Evolutionary conservation across 2,329 filamentous ascomycete species (phyloP), one percentile per base, ranked within the genome.

Genomic region (Myriosclerotinia scirpicola): DNA sequence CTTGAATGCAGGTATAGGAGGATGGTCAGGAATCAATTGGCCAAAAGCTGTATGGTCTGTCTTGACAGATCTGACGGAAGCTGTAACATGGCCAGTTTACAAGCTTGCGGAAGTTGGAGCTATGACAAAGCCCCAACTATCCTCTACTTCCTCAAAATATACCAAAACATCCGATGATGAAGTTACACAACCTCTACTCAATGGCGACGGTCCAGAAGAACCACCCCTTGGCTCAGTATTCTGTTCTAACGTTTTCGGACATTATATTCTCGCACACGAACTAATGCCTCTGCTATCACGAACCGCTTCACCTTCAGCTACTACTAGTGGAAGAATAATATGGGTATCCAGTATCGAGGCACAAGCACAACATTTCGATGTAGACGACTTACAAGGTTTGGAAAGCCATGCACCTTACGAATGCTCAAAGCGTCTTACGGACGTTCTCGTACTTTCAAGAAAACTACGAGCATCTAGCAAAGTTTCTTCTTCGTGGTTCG

Each of bases 181-280:
- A 48, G 63, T 17, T 75, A 77, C 3, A 36, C 76, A 77, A 69
- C 68, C 69, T 11, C 62, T 74, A 36, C 64, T 71, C 5, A 50
- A 55, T 68, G 52, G 61, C 55, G 67, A 22, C 67, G 71, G 66
- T 42, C 26, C 64, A 14, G 72, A 79, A 20, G 85, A 87, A 67
- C 87, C 89, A 0, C 79, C 81, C 6, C 80, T 99, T 0, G 93
- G 92, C 3, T 84, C 92, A 71, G 87, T 97, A 22, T 99, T 98
- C 77, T 90, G 89, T 76, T 90, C 94, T 60, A 98, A 98, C 75
- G 85, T 97, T 40, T 98, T 99, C 76, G 95, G 95, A 0, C 95
- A 99, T 80, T 98, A 99, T 77, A 80, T 97, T 74, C 86, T 99
- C 34, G 86, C 87, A 20, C 93, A 97, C 77, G 87, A 89, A 75